A percentile compares a stretch with the other conserved stretches of the same genome.
phyloP scores from a whole-genome alignment of 768 basidiomycete species.

The Podaxis mareebaensis region DNA sequence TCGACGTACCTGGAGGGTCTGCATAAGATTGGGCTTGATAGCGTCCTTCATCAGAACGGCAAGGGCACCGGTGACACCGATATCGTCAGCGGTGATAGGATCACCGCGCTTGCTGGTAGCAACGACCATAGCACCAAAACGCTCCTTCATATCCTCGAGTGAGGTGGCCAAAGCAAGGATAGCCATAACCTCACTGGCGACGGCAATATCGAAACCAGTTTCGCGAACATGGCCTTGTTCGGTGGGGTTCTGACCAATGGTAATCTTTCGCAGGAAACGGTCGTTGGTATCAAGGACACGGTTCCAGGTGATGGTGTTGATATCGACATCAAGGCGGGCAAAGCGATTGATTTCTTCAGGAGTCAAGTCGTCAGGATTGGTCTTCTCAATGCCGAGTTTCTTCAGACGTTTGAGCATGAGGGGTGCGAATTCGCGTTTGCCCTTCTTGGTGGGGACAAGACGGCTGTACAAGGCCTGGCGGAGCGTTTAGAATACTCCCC shows the following conservation, averaged over 20 bases:
- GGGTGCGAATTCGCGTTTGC: constrained; percentile 90
- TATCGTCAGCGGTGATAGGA: constrained; percentile 93
- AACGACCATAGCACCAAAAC: constrained; percentile 95
- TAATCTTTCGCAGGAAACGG: constrained; percentile 92
- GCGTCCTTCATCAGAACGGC: constrained; percentile 98
- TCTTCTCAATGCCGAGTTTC: constrained; percentile 96
- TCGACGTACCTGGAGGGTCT: constrained; percentile 77
- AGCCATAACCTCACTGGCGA: constrained; percentile 98
- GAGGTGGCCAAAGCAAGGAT: constrained; percentile 90
- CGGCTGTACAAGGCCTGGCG: constrained; percentile 80
- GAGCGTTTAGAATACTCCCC: background rate
- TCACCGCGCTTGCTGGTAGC: constrained; percentile 90
- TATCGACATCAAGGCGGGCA: constrained; percentile 89
- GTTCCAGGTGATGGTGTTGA: constrained; percentile 94
- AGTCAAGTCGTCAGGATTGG: constrained; percentile 87
- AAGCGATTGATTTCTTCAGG: constrained; percentile 90
- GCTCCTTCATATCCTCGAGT: constrained; percentile 87
- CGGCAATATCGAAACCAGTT: constrained; percentile 95
- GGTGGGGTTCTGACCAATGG: constrained; percentile 86
- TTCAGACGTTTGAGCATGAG: constrained; percentile 94
- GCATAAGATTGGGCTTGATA: constrained; percentile 99
- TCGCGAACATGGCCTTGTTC: constrained; percentile 88
- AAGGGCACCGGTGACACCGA: constrained; percentile 92
- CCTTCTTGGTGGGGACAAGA: constrained; percentile 90
- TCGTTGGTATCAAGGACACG: constrained; percentile 97